Conservation (phyloP, 2,329 filamentous ascomycete species). For the Epichloe festucae region DNA sequence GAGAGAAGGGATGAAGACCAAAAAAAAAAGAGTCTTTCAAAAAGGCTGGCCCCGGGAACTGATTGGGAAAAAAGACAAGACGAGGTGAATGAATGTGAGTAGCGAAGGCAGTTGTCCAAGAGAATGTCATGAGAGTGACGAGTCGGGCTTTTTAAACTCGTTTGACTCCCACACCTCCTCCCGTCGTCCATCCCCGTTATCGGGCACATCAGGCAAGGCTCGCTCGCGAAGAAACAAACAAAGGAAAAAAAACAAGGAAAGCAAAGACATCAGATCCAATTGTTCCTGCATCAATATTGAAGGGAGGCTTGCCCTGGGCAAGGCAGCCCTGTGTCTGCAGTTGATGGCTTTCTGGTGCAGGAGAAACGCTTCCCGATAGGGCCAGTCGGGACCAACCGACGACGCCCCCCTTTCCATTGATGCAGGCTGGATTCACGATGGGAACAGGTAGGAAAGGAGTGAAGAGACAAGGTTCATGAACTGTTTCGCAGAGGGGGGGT, state of each 20-base stretch:
- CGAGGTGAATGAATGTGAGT: background rate
- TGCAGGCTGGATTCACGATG: background rate
- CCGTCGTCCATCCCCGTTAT: background rate
- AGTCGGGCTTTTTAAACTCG: constrained; percentile 1
- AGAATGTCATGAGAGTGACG: background rate
- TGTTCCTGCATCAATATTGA: background rate
- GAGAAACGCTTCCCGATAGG: background rate
- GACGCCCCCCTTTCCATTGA: background rate
- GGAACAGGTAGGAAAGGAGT: background rate
- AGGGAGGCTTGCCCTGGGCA: background rate
- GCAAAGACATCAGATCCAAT: background rate
- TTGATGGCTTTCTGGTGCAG: background rate
- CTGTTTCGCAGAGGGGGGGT: background rate
- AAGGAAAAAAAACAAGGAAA: background rate
- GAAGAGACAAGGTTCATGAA: background rate
- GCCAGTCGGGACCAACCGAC: background rate
- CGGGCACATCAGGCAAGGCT: background rate
- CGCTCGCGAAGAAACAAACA: background rate
- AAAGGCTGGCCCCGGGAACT: background rate
- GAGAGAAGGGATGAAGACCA: background rate
- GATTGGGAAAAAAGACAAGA: background rate
- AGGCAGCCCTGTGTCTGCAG: background rate
- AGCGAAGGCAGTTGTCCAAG: background rate
- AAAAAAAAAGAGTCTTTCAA: background rate
- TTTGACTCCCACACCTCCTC: background rate